Evolutionary conservation across 495 filamentous ascomycete genomes (phyloP), one percentile per base, ranked within the genome.

Genomic region (Symbiotaphrina buchneri): DNA sequence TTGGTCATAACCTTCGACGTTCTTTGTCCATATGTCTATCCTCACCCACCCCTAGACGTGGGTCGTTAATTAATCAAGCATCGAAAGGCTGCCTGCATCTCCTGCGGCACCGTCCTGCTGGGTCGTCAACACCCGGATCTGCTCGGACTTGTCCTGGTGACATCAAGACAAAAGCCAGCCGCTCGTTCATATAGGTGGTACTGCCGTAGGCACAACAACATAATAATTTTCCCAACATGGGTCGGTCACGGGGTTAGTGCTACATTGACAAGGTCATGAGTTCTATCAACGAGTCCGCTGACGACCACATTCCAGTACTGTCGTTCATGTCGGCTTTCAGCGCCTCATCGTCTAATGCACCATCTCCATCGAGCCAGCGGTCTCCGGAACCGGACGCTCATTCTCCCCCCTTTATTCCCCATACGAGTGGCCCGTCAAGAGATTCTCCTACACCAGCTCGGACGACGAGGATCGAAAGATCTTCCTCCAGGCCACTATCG

Each of bases 251-350:
- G 10, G 34, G 34, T 36, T 18, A 19, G 30, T 36, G 5, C 5
- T 32, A 15, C 6, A 10, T 10, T 11, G 14, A 34, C n/a, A 3
- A 25, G 8, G 8, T 8, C 8, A 6, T 32, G 4, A 10, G 13
- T 1, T 1, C 3, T 6, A n/a, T 3, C 26, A 19, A 8, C 13
- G 18, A 25, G 18, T 8, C 14, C 15, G 6, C 5, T 6, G 10
- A 7, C n/a, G 18, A 16, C 10, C 18, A 13, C 8, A 10, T n/a
- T 11, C 10, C 19, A 70, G 65, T 70, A 17, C 46, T 60, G 25
- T 70, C 65, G 43, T 70, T 68, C 54, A 68, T 70, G 52, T 59
- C 61, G 41, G 54, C 55, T 34, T 58, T 67, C 20, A 22, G 35
- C 1, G 22, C 35, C 14, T 13, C 29, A 14, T 25, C 35, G n/a